These are phyloP conservation scores for Carex myosuroides DNA, from an alignment of 176 grass and related monocot genomes.

Conservation along the genomic window DNA sequence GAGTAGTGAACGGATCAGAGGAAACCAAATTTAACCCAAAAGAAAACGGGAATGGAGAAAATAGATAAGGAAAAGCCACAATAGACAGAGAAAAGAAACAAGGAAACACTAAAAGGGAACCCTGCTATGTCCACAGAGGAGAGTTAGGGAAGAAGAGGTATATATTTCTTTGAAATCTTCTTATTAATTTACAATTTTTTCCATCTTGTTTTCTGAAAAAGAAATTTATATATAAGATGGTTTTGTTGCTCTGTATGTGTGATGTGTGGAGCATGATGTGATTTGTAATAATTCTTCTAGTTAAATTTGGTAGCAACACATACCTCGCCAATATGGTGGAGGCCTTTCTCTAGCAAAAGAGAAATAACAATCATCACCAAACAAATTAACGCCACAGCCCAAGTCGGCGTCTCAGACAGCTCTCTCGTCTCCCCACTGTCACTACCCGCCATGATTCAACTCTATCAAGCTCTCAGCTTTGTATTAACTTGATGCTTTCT, in stretches of 20 bases:
- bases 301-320: not conserved
- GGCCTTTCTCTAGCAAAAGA: constrained; percentile 55
- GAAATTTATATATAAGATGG: not conserved
- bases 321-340: constrained; percentile 64
- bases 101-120: not conserved
- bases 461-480: not conserved
- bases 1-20: not conserved
- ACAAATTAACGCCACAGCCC: constrained; percentile 68
- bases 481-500: not conserved
- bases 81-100: not conserved
- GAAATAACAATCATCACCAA: constrained; percentile 53
- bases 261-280: not conserved
- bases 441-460: constrained; percentile 29
- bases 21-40: too few species aligned
- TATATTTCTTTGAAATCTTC: not conserved
- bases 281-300: not conserved
- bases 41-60: too few species aligned
- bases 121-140: not conserved
- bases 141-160: not conserved
- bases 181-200: not conserved
- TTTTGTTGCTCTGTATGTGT: not conserved
- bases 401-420: constrained; percentile 53
- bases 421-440: not conserved
- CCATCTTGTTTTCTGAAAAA: not conserved
- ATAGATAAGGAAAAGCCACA: not conserved